Percentiles rank a stretch among this genome's conserved stretches.
These are phyloP conservation scores for Platismatia glauca DNA, from an alignment of 495 filamentous ascomycete species.

Conservation along the genomic window DNA sequence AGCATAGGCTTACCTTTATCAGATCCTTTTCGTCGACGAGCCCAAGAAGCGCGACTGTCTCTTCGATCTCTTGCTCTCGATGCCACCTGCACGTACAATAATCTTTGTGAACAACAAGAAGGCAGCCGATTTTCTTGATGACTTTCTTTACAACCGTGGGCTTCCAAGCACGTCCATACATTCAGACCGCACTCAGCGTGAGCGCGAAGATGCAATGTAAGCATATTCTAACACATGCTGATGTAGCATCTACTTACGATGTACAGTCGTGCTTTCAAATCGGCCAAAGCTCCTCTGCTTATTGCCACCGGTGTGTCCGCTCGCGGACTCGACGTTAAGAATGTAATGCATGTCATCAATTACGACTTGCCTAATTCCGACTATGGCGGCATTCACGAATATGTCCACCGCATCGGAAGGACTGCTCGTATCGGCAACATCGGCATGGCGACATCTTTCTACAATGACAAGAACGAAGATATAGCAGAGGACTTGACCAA, in stretches of 20 bases:
- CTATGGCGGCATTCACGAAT: constrained; percentile 87
- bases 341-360: constrained; percentile 87
- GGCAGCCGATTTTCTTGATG: constrained; percentile 71
- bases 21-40: constrained; percentile 55
- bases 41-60: constrained; percentile 59
- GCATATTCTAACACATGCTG: constrained; percentile 22
- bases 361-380: constrained; percentile 64
- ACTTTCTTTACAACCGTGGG: constrained; percentile 69
- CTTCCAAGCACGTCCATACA: constrained; percentile 84
- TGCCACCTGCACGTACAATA: constrained; percentile 68
- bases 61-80: constrained; percentile 59
- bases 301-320: constrained; percentile 77
- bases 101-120: constrained; percentile 81
- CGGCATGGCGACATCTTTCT: constrained; percentile 84
- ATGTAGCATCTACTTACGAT: constrained; percentile 18
- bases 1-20: not conserved
- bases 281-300: constrained; percentile 64
- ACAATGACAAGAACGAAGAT: constrained; percentile 59
- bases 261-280: constrained; percentile 65
- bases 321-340: constrained; percentile 82
- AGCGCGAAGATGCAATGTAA: constrained; percentile 87
- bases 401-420: constrained; percentile 89
- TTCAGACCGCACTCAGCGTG: constrained; percentile 73
- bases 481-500: constrained; percentile 64
- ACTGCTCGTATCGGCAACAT: constrained; percentile 88